Conservation (phyloP, 371 early-diverging fungal species). For the Mortierella sp. region DNA sequence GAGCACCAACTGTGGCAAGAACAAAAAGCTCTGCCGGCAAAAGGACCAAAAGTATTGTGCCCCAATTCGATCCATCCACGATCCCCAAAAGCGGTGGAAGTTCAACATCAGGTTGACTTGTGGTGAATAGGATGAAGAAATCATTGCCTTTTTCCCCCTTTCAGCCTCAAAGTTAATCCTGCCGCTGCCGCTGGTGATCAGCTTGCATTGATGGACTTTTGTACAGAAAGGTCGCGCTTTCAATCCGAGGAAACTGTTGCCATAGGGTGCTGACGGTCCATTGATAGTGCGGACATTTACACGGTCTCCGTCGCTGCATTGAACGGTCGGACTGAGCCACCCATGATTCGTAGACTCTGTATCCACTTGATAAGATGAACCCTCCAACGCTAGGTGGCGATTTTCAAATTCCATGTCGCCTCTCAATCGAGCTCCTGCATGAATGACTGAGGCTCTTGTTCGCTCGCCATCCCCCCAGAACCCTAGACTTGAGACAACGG, state of each 20-base stretch:
- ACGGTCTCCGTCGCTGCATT: constrained; percentile 5
- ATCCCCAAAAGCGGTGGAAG: constrained; percentile 41
- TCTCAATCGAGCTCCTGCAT: constrained; percentile 41
- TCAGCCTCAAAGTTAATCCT: constrained; percentile 24
- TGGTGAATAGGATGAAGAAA: constrained; percentile 47
- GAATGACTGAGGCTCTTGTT: constrained; percentile 29
- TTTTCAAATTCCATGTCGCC: constrained; percentile 45
- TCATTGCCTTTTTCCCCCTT: constrained; percentile 24
- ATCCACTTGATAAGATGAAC: constrained; percentile 24
- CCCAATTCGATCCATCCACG: constrained; percentile 38
- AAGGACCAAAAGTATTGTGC: no score
- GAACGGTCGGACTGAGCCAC: neutral
- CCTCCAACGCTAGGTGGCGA: constrained; percentile 27
- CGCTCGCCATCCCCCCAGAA: constrained; percentile 23
- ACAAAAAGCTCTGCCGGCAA: no score
- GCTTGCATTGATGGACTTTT: constrained; percentile 45
- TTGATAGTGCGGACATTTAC: constrained; percentile 41
- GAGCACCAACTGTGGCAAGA: no score
- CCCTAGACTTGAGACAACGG: constrained; percentile 38
- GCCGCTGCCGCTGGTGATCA: constrained; percentile 6
- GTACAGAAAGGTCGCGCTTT: constrained; percentile 24
- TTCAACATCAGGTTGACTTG: constrained; percentile 16
- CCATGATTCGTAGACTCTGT: constrained; percentile 19
- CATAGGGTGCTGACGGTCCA: constrained; percentile 25
- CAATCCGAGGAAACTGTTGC: constrained; percentile 39